Base-by-base conservation (phyloP, 345 rosid genomes). In the Cardamine occulta region DNA sequence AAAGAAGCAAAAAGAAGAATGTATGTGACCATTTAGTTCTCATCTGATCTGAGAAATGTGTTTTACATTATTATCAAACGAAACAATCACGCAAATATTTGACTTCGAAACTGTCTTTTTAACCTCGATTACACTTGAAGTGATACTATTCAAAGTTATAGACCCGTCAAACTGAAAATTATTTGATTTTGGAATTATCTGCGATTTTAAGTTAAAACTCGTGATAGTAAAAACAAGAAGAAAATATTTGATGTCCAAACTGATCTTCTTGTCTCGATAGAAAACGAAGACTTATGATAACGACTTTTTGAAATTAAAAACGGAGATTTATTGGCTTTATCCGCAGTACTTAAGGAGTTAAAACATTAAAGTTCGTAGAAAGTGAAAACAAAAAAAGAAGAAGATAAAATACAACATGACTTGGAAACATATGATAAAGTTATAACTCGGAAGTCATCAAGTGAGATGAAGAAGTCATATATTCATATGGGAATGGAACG, bases 401-500 rank as follows among this genome's bases (percentile, higher is more conserved):
- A 28, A 53, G 24, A 48, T 5, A 63, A 66, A 26, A 69, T 77
- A 70, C 66, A 44, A 70, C 6, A 62, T 8, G 18, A 21, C 45
- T 45, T 19, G 15, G 45, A 29, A 65, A 45, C 53, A 35, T 47
- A 44, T 0, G 1, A 5, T 4, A 28, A 0, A 28, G 61, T 66
- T 28, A 39, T 47, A 4, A 56, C 55, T 64, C 17, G 35, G 63
- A 62, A 53, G 56, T 45, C 45, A 49, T 13, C 6, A 39, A 5
- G 34, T 61, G 15, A 52, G 11, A 49, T 28, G 8, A 28, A 63
- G 8, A 28, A 63, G 6, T 69, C 31, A 66, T 42, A 66, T 42
- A 17, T 84, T 45, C 75, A 90, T 17, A 90, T 84, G 35, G 97
- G 97, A 70, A 93, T 88, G 13, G 88, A 80, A 34, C 85, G 80